Base-by-base conservation (phyloP, 352 stramenopile genomes). In the Globisporangium rhizosaccharum region DNA sequence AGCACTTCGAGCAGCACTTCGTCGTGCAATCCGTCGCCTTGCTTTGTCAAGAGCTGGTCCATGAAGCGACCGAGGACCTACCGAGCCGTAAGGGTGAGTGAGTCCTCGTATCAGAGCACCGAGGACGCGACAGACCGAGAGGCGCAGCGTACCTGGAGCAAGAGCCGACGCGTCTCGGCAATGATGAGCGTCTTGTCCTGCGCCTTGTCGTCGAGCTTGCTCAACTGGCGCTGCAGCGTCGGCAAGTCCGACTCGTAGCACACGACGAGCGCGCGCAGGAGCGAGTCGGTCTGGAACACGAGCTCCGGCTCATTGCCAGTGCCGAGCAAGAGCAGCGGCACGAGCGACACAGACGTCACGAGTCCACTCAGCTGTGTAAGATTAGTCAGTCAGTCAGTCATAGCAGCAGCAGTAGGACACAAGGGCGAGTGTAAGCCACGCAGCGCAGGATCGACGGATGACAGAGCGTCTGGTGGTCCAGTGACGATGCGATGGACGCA, bases 221-320 rank as follows among this genome's bases (percentile, higher is more conserved):
- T 28, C 26, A 88, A 15, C 17, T 77, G 70, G 2, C 67, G 63
- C 53, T 91, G 76, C 25, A 91, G 46, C 3, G 42, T 36, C 1
- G 78, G 76, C 25, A 92, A 33, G 39, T 79, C 75, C 9, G 51
- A 60, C 53, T 93, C 81, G 61, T 90, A 91, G 58, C 74, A 84
- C 20, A 74, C 62, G 18, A 80, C 56, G 2, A 93, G 65, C 0
- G 65, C 59, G n/a, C 66, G 72, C 26, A 87, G n/a, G 12, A 93
- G 48, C 14, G 79, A 75, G 0, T 76, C 53, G 3, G 62, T 44
- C 5, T 67, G 63, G 11, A 71, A 45, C 10, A 45, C 33, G 49
- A 73, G 30, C 57, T 78, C 70, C 7, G 71, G 23, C 2, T 70
- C 63, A 18, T 71, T 52, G 42, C 52, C 70, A n/a, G 54, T 56